Base-by-base conservation (phyloP, 352 stramenopile genomes). In the Blastocystis sp. region DNA sequence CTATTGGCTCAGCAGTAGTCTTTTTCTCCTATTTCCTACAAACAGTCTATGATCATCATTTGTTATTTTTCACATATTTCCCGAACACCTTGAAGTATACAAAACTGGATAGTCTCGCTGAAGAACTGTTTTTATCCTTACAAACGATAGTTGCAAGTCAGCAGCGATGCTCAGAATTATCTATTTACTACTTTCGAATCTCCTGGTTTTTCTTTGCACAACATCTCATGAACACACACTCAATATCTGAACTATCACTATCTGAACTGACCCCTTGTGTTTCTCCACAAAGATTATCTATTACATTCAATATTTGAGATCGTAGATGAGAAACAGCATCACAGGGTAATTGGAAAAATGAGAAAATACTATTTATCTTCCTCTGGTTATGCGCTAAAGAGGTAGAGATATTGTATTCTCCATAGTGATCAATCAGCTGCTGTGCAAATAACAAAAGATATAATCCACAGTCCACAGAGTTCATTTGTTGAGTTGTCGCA, bases 161-260 rank as follows among this genome's bases (percentile, higher is more conserved):
- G 0, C 30, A 34, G 30, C 30, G 30, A 34, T 34, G 1, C 30
- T 34, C 30, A 34, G 30, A 34, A 34, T 34, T 34, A 34, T 34
- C 30, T 34, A 34, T 34, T 34, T 34, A n/a, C 30, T 34, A 1
- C 30, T 34, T 34, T 34, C 0, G 30, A 34, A 34, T 34, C 30
- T 34, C 30, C 30, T 34, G 30, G 0, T 34, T 34, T 34, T 34
- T 34, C 30, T 34, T 34, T 34, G 30, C 30, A 34, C 30, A 34
- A 34, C 30, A 34, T 34, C 30, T 34, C 30, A 34, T 34, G 30
- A 34, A 34, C 24, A 75, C 41, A 75, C 64, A 53, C 37, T 85
- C 73, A 43, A 85, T 66, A 7, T 85, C 50, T 53, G 73, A 85
- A 9, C 68, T 55, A 65, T 81, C 70, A 24, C 73, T 68, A 26